Base-by-base conservation (phyloP, 2,329 filamentous ascomycete species). In the Pestalotiopsis sp. region DNA sequence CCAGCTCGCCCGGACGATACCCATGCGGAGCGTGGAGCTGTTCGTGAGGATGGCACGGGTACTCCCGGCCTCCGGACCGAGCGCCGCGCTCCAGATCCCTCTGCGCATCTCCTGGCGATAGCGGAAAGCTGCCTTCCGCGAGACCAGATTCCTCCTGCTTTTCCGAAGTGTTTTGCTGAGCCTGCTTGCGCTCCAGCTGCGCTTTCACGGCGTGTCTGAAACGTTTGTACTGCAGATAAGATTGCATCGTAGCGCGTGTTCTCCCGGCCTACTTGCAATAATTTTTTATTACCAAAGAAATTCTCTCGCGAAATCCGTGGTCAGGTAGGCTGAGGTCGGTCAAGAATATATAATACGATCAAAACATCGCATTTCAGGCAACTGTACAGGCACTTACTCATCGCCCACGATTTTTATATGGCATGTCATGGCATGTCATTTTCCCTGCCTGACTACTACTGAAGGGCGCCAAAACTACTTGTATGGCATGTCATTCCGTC, bases 181-280 rank as follows among this genome's bases (percentile, higher is more conserved):
- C 36, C 17, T 23, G 59, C 20, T 70, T 66, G n/a, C 65, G 17
- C 13, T 64, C 65, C 4, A 71, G 57, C 45, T 71, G 67, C 45
- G 57, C 57, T 41, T 66, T 27, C 9, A 68, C 69, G 9, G 62
- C 66, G 40, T 62, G 63, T 36, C 69, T 41, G 25, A 71, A 66
- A 5, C 66, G 40, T 25, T 65, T 68, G 59, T 71, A 68, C 52
- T 71, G 69, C 20, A 70, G 38, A 14, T 63, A 45, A 7, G 66
- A 68, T 45, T 70, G 69, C 66, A 62, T 62, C 7, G 41, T 45
- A 31, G 25, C 25, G 25, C 25, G 25, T 25, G 25, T 25, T 25
- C 25, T 25, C 25, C 25, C 25, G 25, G 25, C 25, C 25, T 25
- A 25, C 25, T 25, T 25, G 25, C 25, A 25, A 25, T 25, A 25